A percentile compares a stretch with the other conserved stretches of the same genome.
Evolutionary conservation across 73 alveolate species (phyloP).

Genomic region (Stentor coeruleus): DNA sequence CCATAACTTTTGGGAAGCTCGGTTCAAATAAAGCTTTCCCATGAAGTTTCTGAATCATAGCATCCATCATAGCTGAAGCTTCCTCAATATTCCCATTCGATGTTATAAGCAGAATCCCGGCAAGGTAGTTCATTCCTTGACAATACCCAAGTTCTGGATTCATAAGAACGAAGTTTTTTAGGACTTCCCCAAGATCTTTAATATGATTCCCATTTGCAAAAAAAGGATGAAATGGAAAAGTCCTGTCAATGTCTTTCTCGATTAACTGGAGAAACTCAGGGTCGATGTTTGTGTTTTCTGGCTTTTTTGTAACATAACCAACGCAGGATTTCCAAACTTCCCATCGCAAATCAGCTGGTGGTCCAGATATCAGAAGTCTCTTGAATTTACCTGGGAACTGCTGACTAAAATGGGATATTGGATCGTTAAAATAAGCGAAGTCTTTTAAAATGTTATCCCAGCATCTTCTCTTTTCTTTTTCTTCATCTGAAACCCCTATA

Average conservation of each 20-base stretch:
- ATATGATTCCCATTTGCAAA: neutral
- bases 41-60: neutral
- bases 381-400: neutral
- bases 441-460: no score
- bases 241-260: conserved; percentile 19
- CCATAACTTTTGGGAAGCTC: neutral
- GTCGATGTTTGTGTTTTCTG: neutral
- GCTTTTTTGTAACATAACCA: neutral
- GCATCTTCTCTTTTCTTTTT: no score
- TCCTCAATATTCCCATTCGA: neutral
- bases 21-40: neutral
- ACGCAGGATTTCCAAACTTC: neutral
- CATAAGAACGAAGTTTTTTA: neutral
- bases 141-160: neutral
- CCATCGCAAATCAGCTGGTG: conserved; percentile 8
- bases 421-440: no score
- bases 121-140: conserved; percentile 23
- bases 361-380: neutral
- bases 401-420: no score
- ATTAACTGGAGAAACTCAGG: neutral
- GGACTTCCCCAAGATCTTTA: neutral
- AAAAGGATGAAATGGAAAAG: neutral
- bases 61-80: neutral
- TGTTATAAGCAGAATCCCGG: neutral
- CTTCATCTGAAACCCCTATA: no score